Evolutionary conservation across 192 early-diverging fungal species (phyloP), one percentile per base, ranked within the genome.

Genomic region (Linnemannia hyalina): DNA sequence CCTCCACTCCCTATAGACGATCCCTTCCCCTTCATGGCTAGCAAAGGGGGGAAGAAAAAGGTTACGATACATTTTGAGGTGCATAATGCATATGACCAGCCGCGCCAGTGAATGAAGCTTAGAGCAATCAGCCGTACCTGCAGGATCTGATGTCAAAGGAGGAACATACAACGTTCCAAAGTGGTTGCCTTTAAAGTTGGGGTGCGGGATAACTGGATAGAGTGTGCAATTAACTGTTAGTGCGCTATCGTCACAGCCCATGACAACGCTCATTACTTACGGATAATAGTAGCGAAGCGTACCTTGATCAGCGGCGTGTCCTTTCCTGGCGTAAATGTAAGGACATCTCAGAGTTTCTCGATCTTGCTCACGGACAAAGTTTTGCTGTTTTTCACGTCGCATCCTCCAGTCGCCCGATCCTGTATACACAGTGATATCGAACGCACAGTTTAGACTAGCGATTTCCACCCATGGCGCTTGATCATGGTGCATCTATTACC

Each of bases 381-480:
- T 82, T 63, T 93, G 90, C 76, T 95, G 95, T 13, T 84, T 87
- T n/a, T 81, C 76, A 38, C 92, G 82, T 49, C 70, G 38, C 23
- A 89, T 82, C 60, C 84, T 83, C 91, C 93, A 92, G 55, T 91
- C 83, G 4, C 91, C 89, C 4, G 89, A 90, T 26, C 90, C 90
- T 11, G 80, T 80, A 52, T 91, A 94, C 1, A 94, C 72, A 20
- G 93, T 91, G 3, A 95, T 49, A 49, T 93, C 90, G 49, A 94
- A 82, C 1, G 90, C 92, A n/a, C 89, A 88, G 36, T 91, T 89
- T 22, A 91, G 76, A 23, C 88, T 92, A 6, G 94, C 93, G 13
- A 95, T 94, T 88, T 96, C 95, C 2, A 94, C 91, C 93, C 93
- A 96, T 20, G 91, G 84, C 8, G 84, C 80, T 40, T 72, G 72